Evolutionary conservation across 345 rosid genomes (phyloP), one percentile per base, ranked within the genome.

Genomic region (Hirschfeldia incana): DNA sequence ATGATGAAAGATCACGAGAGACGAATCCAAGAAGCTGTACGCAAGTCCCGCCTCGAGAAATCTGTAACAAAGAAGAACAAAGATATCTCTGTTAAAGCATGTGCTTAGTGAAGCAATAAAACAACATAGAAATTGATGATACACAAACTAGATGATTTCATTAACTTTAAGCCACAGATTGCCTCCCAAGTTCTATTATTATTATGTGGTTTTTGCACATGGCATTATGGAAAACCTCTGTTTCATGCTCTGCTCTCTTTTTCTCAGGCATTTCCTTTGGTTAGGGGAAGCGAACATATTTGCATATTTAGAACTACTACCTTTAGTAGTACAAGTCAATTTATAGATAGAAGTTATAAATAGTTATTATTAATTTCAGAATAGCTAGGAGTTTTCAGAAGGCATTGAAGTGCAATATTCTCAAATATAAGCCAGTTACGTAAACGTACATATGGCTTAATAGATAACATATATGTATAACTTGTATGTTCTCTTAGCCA

Each of bases 1-100:
- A 78, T 91, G 78, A 89, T 95, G 17, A 91, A 84, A 83, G 98
- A 93, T 69, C 99, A 95, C 15, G 99, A 93, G 82, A 89, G 93
- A 78, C 96, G 86, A 66, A 91, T 95, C 80, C 99, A 93, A 80
- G 91, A 90, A 58, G 98, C 94, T 46, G 93, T 95, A 26, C 94
- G 97, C 1, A 90, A 88, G 77, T 87, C 98, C 9, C 92, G 93
- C 16, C 68, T 86, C 6, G 96, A 89, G 61, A 90, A 86, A 75
- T 82, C 85, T 2, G 87, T 79, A 67, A 82, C 91, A 66, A 86
- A 79, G 69, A 79, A 81, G 59, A 85, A 79, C 42, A 55, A 67
- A 72, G 86, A 77, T 76, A 73, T 76, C 57, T 58, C 79, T 32
- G 58, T 15, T 33, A 72, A 65, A 73, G 74, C 59, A 65, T 67